Evolutionary conservation across 2,329 filamentous ascomycete genomes (phyloP).

Genomic region (Emergomyces orientalis): DNA sequence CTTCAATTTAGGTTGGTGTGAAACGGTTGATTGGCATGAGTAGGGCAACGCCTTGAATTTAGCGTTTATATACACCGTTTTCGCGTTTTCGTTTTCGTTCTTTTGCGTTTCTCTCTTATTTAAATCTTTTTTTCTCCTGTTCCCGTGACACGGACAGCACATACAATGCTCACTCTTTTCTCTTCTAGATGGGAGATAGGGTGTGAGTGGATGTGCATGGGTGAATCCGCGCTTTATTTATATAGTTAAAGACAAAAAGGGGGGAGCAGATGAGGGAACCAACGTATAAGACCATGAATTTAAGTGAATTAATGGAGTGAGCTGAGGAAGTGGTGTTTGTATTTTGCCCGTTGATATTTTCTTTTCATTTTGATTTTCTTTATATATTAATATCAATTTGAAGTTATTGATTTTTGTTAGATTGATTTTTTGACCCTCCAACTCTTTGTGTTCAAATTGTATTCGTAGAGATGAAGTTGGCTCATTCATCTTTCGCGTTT

Average conservation of each 20-base stretch:
- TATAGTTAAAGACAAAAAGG: too few species aligned
- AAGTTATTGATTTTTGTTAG: background rate
- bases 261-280: background rate
- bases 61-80: background rate
- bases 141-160: background rate
- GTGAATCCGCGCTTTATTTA: too few species aligned
- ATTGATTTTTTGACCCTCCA: background rate
- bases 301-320: background rate
- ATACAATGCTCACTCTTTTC: background rate
- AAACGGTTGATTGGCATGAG: conserved; percentile 73
- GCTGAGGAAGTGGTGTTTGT: background rate
- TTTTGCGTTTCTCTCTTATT: background rate
- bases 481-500: background rate
- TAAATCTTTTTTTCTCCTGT: background rate
- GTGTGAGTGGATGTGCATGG: background rate
- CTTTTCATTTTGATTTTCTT: background rate
- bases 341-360: background rate
- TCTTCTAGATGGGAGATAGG: background rate
- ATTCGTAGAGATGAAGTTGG: background rate
- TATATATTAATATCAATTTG: background rate
- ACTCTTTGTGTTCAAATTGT: background rate
- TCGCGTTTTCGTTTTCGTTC: background rate
- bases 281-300: background rate
- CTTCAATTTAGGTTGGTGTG: conserved; percentile 53
- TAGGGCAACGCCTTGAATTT: conserved; percentile 54